Conservation (phyloP, 352 stramenopile species). For the Globisporangium carolinianum region DNA sequence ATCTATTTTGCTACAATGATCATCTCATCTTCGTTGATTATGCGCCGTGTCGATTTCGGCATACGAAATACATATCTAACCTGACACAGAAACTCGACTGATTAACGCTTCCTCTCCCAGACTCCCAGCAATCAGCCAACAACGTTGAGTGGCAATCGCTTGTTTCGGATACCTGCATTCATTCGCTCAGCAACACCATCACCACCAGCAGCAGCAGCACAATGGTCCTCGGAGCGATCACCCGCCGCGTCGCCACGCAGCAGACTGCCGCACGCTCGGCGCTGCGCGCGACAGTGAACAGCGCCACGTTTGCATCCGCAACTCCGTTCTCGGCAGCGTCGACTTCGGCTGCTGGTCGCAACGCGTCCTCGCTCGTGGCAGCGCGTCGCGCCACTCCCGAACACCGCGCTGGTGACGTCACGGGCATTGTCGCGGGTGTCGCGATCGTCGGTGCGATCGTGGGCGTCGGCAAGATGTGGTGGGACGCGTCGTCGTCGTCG, state of each 20-base stretch:
- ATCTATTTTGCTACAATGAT: too few species aligned
- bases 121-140: background rate
- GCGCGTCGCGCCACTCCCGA: slow-evolving; percentile 7
- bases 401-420: slow-evolving; percentile 44
- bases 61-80: too few species aligned
- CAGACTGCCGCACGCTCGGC: slow-evolving; percentile 5
- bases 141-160: slow-evolving; percentile 1
- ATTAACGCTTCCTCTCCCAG: background rate
- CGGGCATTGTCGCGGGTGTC: slow-evolving; percentile 57
- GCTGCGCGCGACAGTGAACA: slow-evolving; percentile 4
- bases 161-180: too few species aligned
- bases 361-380: slow-evolving; percentile 1
- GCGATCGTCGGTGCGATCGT: slow-evolving; percentile 59
- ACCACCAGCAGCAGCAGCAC: background rate
- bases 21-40: too few species aligned
- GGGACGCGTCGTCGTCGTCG: slow-evolving; percentile 53
- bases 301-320: background rate
- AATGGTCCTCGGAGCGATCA: slow-evolving; percentile 25
- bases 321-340: background rate
- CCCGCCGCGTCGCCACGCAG: slow-evolving; percentile 28
- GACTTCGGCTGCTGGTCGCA: background rate
- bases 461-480: slow-evolving; percentile 83
- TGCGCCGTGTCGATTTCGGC: too few species aligned
- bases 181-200: background rate
- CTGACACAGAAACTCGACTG: background rate